Base-by-base conservation (phyloP, 1,284 basidiomycete genomes). In the Pterula multifida region DNA sequence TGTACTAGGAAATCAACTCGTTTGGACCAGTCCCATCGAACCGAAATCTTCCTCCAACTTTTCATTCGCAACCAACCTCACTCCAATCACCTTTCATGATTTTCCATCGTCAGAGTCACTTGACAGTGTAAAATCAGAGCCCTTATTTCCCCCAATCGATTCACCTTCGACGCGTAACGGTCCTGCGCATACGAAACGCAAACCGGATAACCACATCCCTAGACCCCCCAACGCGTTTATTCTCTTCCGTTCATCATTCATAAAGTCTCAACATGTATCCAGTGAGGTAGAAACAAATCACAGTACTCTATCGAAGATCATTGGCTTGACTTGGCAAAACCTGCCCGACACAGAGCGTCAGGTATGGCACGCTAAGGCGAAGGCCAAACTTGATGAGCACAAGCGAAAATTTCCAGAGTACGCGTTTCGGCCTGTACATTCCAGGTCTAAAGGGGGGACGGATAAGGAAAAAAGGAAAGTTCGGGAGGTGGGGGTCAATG, bases 221-320 rank as follows among this genome's bases (percentile, higher is more conserved):
- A 78, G 89, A 17, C 90, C 90, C 0, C 81, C 87, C 1, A 92
- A 93, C 62, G 89, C 90, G 26, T 93, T 91, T 65, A 92, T 93
- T 60, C 74, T 93, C 58, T 93, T 90, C 68, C 81, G 90, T 48
- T 87, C 86, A 0, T 75, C 77, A 36, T 88, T 89, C 57, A 87
- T 90, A 58, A 79, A 81, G 59, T 75, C 73, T 44, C 80, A 82
- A 52, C 74, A 85, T 50, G 82, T 91, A 49, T 84, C 87, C 2
- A 73, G 79, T 3, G 77, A 77, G 36, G 79, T 90, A 35, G 85
- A 90, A 66, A 80, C 82, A 47, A 84, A 86, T 58, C 87, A 90
- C 64, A 83, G 82, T 60, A 88, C 85, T 45, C 66, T 83, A 17
- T 82, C 79, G 1, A 81, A 81, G 68, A 82, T 81, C 55, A 81